Evolutionary conservation across 1,284 basidiomycete genomes (phyloP).

Genomic region (Puccinia polysora): DNA sequence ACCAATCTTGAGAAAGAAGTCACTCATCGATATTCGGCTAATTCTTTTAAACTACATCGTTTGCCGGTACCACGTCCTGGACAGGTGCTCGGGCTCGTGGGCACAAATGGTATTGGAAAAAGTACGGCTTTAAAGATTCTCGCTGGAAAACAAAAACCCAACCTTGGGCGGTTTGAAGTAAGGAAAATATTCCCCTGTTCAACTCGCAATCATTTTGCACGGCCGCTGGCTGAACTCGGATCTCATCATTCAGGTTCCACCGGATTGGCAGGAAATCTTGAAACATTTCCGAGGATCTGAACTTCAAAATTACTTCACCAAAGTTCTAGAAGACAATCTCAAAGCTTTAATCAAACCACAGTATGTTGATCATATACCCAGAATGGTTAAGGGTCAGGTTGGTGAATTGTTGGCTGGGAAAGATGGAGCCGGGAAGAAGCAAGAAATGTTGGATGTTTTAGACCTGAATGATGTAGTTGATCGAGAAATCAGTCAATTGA

Average conservation of each 20-base stretch:
- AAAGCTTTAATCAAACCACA: slow-evolving; percentile 97
- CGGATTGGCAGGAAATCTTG: slow-evolving; percentile 94
- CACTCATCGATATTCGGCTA: slow-evolving; percentile 93
- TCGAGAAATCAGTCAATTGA: slow-evolving; percentile 76
- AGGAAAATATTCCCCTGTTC: slow-evolving; percentile 50
- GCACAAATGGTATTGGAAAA: slow-evolving; percentile 98
- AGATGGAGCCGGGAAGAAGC: slow-evolving; percentile 74
- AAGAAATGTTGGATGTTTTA: slow-evolving; percentile 72
- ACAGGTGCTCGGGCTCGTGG: slow-evolving; percentile 89
- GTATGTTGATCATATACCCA: slow-evolving; percentile 96
- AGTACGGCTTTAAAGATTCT: slow-evolving; percentile 91
- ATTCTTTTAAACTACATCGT: slow-evolving; percentile 95
- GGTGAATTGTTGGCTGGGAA: slow-evolving; percentile 77
- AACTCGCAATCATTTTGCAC: neutral
- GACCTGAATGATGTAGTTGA: slow-evolving; percentile 78
- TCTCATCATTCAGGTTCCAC: slow-evolving; percentile 63
- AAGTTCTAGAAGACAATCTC: slow-evolving; percentile 94
- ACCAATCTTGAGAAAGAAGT: slow-evolving; percentile 90
- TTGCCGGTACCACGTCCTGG: slow-evolving; percentile 89
- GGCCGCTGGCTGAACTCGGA: neutral
- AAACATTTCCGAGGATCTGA: slow-evolving; percentile 96
- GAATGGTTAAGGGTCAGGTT: slow-evolving; percentile 83
- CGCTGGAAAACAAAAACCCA: slow-evolving; percentile 90
- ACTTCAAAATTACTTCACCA: slow-evolving; percentile 96
- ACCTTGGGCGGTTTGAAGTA: slow-evolving; percentile 81